These are phyloP conservation scores for Plectranthus barbatus DNA, from an alignment of 257 asterid genomes.

Conservation along the genomic window DNA sequence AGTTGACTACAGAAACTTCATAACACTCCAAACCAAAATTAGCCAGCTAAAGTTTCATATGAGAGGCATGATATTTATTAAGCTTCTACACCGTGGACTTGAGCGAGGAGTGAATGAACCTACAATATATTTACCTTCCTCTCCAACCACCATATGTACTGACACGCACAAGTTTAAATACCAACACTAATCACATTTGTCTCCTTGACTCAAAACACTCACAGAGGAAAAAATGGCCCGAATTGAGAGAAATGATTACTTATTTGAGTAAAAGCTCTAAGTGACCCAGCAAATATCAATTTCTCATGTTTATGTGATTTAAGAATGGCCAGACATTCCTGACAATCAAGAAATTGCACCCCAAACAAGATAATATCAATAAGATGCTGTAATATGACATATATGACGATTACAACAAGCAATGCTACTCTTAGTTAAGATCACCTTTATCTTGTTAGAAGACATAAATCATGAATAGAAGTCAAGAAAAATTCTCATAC, in stretches of 20 bases:
- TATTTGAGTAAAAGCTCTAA: not conserved
- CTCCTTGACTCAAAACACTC: not conserved
- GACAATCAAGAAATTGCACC: not conserved
- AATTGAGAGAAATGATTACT: not conserved
- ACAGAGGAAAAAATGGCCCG: not conserved
- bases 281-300: not conserved
- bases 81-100: not conserved
- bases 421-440: not conserved
- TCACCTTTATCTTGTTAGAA: constrained; percentile 2
- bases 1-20: not conserved
- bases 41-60: not conserved
- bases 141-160: not conserved
- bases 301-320: not conserved
- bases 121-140: not conserved
- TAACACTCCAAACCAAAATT: not conserved
- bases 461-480: not conserved
- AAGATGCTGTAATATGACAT: not conserved
- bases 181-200: not conserved
- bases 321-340: not conserved
- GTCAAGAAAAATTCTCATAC: not conserved
- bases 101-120: not conserved
- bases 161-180: not conserved
- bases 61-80: constrained; percentile 5
- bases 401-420: not conserved
- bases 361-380: not conserved